Base-by-base conservation (phyloP, 208 protist genomes). In the Crithidia bombi region DNA sequence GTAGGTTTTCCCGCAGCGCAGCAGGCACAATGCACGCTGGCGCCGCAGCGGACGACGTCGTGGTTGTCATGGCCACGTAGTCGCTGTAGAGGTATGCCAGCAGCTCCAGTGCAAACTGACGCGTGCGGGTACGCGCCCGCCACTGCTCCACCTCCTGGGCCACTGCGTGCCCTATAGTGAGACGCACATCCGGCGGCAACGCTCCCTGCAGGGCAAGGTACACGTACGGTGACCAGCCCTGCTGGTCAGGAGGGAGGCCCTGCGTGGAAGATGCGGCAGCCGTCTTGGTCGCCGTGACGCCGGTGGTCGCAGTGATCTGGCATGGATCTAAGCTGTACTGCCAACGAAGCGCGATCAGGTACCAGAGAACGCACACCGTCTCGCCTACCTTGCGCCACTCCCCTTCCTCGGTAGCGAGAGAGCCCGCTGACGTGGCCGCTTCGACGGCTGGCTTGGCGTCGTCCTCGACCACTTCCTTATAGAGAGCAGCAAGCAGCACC, bases 71-170 rank as follows among this genome's bases (percentile, higher is more conserved):
- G 2, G 67, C 59, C 2, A 54, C 39, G 69, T 78, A 79, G 77
- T 91, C 85, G 52, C 67, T 72, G n/a, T 79, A 56, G 17, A 86
- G 63, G 25, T 82, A 79, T 2, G 89, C 79, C 12, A 94, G 69
- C 30, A 91, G 81, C 47, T 86, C 79, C 38, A 94, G 69, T 11
- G 79, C 75, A 39, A 78, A 47, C 58, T 77, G 77, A 25, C 83
- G 80, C 23, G 73, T 81, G 49, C 78, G 75, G 15, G 74, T 65
- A 15, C 73, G 69, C 19, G 63, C 50, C 14, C 69, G 73, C 89
- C 83, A 94, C 35, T 47, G 51, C 25, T 84, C 76, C 47, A 89
- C 68, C 46, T 75, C 65, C 9, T 69, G 58, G 17, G 79, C 81
- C 9, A 87, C 62, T 2, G 58, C 51, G 30, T 70, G 69, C 2